Conservation (phyloP, 106 monocot genomes). For the Hemerocallis citrina region DNA sequence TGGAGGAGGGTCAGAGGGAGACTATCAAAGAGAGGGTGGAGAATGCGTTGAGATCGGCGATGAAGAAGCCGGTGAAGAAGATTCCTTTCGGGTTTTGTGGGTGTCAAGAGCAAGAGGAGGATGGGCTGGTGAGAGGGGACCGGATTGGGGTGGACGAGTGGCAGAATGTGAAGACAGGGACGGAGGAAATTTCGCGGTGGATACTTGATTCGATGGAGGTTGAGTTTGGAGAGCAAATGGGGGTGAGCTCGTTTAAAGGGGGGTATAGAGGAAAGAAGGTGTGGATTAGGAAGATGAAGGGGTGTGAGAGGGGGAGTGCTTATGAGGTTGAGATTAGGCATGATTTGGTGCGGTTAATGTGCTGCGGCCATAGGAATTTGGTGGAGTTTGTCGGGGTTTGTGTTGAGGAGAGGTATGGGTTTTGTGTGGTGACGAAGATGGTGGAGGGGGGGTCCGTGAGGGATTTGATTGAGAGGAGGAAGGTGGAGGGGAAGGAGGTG, state of each 20-base stretch:
- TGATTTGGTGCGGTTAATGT: slow-evolving; percentile 86
- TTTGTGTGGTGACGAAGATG: slow-evolving; percentile 67
- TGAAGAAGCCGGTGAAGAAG: slow-evolving; percentile 57
- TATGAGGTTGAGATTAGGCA: slow-evolving; percentile 69
- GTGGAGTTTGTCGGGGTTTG: slow-evolving; percentile 64
- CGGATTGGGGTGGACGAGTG: slow-evolving; percentile 74
- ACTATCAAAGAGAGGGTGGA: slow-evolving; percentile 55
- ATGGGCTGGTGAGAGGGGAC: too few relatives aligned
- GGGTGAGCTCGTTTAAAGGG: slow-evolving; percentile 58
- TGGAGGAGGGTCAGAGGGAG: slow-evolving; percentile 13
- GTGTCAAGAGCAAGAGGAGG: slow-evolving; percentile 72
- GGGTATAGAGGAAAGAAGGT: slow-evolving; percentile 48
- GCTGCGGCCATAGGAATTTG: slow-evolving; percentile 70
- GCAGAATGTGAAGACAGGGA: slow-evolving; percentile 55
- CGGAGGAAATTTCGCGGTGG: slow-evolving; percentile 58
- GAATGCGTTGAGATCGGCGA: slow-evolving; percentile 45
- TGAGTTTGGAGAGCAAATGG: slow-evolving; percentile 37
- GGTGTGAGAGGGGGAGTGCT: slow-evolving; percentile 64
- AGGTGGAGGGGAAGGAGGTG: slow-evolving; percentile 45
- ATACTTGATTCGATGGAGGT: slow-evolving; percentile 47
- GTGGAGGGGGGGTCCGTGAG: slow-evolving; percentile 90
- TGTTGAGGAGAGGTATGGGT: slow-evolving; percentile 56
- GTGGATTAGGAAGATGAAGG: slow-evolving; percentile 66
- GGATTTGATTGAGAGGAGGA: slow-evolving; percentile 49
- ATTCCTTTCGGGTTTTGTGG: slow-evolving; percentile 86